Percentiles rank a stretch among this genome's conserved stretches.
phyloP scores from a whole-genome alignment of 164 flowering plant genomes.

The Aristolochia fimbriata region DNA sequence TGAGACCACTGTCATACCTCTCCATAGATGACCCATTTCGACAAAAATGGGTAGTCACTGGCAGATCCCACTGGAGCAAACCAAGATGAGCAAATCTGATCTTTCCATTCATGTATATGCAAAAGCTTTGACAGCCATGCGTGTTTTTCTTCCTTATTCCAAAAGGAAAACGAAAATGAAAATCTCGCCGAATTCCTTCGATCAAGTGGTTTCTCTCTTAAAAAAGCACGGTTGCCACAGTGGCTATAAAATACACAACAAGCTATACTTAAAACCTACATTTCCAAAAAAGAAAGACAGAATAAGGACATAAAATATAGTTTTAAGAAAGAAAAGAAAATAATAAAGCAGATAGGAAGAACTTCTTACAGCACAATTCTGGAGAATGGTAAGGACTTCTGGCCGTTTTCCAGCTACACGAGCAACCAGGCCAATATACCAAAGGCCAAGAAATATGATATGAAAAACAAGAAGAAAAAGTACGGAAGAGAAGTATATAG shows the following conservation, averaged over 20 bases:
- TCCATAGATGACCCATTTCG: constrained; percentile 98
- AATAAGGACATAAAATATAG: neutral
- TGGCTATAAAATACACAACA: constrained; percentile 98
- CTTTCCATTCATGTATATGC: constrained; percentile 72
- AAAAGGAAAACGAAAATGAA: constrained; percentile 21
- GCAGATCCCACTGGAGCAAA: constrained; percentile 99
- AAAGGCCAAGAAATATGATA: constrained; percentile 75
- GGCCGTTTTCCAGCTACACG: constrained; percentile 95
- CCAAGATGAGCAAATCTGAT: constrained; percentile 95
- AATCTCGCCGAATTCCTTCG: constrained; percentile 56
- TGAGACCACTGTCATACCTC: constrained; percentile 39
- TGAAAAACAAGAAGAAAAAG: constrained; percentile 85
- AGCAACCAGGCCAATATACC: constrained; percentile 97
- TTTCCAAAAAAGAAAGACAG: constrained; percentile 1
- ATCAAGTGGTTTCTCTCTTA: constrained; percentile 49
- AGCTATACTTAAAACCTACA: constrained; percentile 91
- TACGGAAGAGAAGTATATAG: constrained; percentile 75
- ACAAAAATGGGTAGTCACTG: constrained; percentile 88
- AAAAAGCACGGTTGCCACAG: constrained; percentile 83
- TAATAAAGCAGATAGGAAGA: constrained; percentile 5
- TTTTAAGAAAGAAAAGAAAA: neutral
- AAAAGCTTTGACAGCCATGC: constrained; percentile 66
- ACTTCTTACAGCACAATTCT: constrained; percentile 87
- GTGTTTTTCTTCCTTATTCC: constrained; percentile 67
- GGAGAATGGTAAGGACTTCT: constrained; percentile 71